Evolutionary conservation across 768 basidiomycete species (phyloP), one percentile per base, ranked within the genome.

Genomic region (Tephrocybe sp.): DNA sequence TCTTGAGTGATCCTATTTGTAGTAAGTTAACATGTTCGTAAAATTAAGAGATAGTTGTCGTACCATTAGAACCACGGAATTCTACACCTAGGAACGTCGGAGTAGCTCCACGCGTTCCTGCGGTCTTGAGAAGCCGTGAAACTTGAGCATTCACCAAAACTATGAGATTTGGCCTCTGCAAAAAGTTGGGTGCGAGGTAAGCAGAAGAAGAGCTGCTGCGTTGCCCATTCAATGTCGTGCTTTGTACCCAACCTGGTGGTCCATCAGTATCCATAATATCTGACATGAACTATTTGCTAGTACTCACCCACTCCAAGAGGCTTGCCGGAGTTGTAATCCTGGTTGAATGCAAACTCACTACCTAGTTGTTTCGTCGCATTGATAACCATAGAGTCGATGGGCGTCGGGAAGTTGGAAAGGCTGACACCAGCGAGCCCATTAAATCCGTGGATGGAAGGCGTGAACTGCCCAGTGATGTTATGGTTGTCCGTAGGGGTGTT

Each of bases 401-500:
- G 44, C 12, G 34, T 44, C 1, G n/a, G 37, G n/a, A 47, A 53
- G 2, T 59, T 60, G n/a, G 63, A 54, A 12, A 67, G 56, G 28
- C 60, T 59, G 23, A 67, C 61, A 10, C 45, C 54, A 39, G 50
- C 57, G 10, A 54, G 43, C 4, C 69, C 69, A 21, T 56, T 32
- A 24, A 52, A 57, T n/a, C 64, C 62, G 46, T 70, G 69, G 9
- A 66, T 44, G 1, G 55, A 32, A 8, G 71, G 68, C 30, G 63
- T 50, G 39, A 63, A 64, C 43, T 70, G 59, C 9, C 67, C 68
- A 1, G 60, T 56, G 20, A 56, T 66, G 42, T 64, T 56, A 48
- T 63, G 66, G 30, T 59, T 42, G 39, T 67, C 64, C 10, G 57
- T 59, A 10, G 69, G 65, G 10, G 56, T 20, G 15, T 53, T 55